phyloP scores from a whole-genome alignment of 2,329 filamentous ascomycete genomes.

The Pyrenochaeta sp. region DNA sequence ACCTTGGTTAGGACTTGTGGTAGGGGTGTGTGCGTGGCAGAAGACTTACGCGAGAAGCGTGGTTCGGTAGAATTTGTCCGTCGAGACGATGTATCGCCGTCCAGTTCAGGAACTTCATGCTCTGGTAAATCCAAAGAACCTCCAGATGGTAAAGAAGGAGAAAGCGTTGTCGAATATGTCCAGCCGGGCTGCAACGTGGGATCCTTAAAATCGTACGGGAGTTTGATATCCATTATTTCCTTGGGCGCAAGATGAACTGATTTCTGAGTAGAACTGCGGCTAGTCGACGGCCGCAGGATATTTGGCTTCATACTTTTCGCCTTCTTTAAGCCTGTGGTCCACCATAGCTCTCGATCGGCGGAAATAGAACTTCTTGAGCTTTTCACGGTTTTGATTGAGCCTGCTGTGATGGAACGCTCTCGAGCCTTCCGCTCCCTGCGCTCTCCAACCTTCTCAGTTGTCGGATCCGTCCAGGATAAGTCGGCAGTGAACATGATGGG shows the following conservation, averaged over 20 bases:
- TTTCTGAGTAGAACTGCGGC: constrained; percentile 19
- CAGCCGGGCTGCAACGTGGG: constrained; percentile 39
- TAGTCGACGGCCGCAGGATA: constrained; percentile 28
- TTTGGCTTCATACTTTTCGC: constrained; percentile 36
- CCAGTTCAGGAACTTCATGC: constrained; percentile 39
- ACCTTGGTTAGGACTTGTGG: constrained; percentile 8
- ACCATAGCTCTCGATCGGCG: constrained; percentile 41
- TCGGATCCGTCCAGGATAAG: constrained; percentile 46
- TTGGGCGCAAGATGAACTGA: constrained; percentile 1
- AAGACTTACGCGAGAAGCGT: constrained; percentile 36
- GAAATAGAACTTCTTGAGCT: constrained; percentile 37
- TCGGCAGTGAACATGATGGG: constrained; percentile 50
- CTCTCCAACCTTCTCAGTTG: constrained; percentile 49
- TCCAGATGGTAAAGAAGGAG: constrained; percentile 43
- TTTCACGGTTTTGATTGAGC: constrained; percentile 37
- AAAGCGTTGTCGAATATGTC: constrained; percentile 41
- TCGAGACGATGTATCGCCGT: constrained; percentile 41
- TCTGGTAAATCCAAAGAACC: constrained; percentile 38
- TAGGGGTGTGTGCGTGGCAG: background rate
- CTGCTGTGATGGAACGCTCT: constrained; percentile 32
- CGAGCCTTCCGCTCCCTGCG: constrained; percentile 45
- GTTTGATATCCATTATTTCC: constrained; percentile 13
- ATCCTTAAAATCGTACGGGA: constrained; percentile 29
- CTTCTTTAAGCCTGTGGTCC: constrained; percentile 44
- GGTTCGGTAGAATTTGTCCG: constrained; percentile 39